These are phyloP conservation scores for Aplosporella prunicola DNA, from an alignment of 2,329 filamentous ascomycete genomes.

Conservation along the genomic window DNA sequence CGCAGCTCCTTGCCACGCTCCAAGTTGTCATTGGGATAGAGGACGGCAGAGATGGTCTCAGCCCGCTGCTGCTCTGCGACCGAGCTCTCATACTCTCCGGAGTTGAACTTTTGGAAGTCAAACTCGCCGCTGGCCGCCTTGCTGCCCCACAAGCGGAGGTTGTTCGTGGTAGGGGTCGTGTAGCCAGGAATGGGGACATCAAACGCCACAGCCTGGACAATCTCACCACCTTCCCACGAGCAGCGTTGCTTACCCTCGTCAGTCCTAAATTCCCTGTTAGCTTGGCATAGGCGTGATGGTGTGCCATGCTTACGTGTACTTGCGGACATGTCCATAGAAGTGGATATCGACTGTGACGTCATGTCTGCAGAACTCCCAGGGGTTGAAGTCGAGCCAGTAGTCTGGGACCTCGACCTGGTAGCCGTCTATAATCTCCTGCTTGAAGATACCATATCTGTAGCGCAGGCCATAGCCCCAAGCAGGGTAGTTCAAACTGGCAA, in stretches of 20 bases:
- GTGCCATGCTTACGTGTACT: constrained; percentile 35
- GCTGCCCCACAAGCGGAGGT: constrained; percentile 93
- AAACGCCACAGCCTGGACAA: constrained; percentile 84
- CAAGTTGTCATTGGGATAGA: constrained; percentile 97
- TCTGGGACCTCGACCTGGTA: constrained; percentile 98
- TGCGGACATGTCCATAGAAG: constrained; percentile 82
- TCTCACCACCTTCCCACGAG: constrained; percentile 87
- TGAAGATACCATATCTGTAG: constrained; percentile 94
- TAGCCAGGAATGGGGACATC: constrained; percentile 84
- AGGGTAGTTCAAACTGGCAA: constrained; percentile 88
- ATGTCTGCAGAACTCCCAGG: constrained; percentile 95
- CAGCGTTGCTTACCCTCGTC: constrained; percentile 64
- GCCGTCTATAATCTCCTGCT: constrained; percentile 96
- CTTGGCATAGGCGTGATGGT: not conserved
- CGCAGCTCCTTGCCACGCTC: constrained; percentile 94
- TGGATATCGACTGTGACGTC: constrained; percentile 95
- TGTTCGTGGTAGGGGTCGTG: constrained; percentile 84
- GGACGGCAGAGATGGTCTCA: constrained; percentile 95
- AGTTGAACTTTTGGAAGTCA: constrained; percentile 99
- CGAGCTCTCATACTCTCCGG: constrained; percentile 92
- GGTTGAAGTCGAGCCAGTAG: constrained; percentile 99
- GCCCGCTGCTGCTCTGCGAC: constrained; percentile 96
- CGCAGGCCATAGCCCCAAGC: constrained; percentile 96
- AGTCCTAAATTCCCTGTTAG: constrained; percentile 40
- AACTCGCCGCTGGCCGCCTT: constrained; percentile 96